Evolutionary conservation across 139 green algal species (phyloP).

Genomic region (Chlorella sp.): DNA sequence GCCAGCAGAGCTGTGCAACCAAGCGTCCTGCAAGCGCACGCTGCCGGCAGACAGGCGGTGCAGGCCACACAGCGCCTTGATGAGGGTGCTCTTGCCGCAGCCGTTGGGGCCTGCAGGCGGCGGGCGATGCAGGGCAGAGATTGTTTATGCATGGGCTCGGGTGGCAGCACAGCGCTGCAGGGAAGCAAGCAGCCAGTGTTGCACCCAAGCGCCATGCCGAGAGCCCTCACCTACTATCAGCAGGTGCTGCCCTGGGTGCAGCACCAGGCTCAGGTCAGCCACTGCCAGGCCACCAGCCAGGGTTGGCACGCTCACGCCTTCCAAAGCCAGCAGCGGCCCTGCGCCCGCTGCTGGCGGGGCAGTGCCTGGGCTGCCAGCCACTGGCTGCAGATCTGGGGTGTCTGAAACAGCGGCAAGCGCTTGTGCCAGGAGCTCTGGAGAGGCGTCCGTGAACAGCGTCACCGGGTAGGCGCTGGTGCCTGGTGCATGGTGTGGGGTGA

Average conservation of each 20-base stretch:
- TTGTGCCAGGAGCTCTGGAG: conserved; percentile 23
- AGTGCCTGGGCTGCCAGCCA: neutral
- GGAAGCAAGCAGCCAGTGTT: too few relatives aligned
- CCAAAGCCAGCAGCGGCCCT: conserved; percentile 17
- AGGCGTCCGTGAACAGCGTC: conserved; percentile 62
- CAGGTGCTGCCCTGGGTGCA: conserved; percentile 27
- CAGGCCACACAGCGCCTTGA: conserved; percentile 46
- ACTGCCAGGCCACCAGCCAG: conserved; percentile 25
- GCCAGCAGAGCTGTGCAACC: neutral
- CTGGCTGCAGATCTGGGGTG: too few relatives aligned
- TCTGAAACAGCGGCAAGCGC: conserved; percentile 1
- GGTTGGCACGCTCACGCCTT: conserved; percentile 12
- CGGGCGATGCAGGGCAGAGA: too few relatives aligned
- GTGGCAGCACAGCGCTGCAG: too few relatives aligned
- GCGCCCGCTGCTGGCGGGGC: neutral
- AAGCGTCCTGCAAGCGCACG: neutral
- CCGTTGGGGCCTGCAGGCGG: conserved; percentile 60
- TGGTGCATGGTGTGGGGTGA: neutral
- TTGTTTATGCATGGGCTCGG: too few relatives aligned
- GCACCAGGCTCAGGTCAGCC: conserved; percentile 5
- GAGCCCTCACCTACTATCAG: conserved; percentile 42
- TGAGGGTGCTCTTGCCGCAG: conserved; percentile 62
- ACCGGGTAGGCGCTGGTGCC: conserved; percentile 56
- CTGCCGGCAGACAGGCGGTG: conserved; percentile 8
- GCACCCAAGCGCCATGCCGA: too few relatives aligned